A percentile compares a stretch with the other conserved stretches of the same genome.
These are phyloP conservation scores for Trichopus zeylanicus DNA, from an alignment of 116 monocot species.

Conservation along the genomic window DNA sequence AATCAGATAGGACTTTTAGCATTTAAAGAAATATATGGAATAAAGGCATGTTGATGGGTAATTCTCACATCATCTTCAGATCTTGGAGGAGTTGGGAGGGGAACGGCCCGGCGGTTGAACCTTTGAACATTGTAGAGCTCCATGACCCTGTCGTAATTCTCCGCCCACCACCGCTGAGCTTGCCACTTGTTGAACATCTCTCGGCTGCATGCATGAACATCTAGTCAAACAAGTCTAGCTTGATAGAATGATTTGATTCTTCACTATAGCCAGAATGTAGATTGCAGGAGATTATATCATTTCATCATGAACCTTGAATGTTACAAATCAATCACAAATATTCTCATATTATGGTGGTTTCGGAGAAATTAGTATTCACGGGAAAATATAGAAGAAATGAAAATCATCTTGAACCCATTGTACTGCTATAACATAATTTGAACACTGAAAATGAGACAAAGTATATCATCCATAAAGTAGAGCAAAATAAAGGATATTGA, in stretches of 20 bases:
- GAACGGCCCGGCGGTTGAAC: conserved; percentile 58
- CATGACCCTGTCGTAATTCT: conserved; percentile 95
- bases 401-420: no score
- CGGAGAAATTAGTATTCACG: no score
- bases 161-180: conserved; percentile 99
- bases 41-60: background rate
- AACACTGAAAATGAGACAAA: no score
- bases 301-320: no score
- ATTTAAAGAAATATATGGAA: background rate
- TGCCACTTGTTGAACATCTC: conserved; percentile 97
- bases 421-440: no score
- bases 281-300: no score
- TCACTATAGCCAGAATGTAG: no score
- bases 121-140: conserved; percentile 92
- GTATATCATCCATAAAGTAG: no score
- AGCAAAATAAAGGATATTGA: no score
- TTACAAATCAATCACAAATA: no score
- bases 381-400: no score
- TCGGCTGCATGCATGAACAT: conserved; percentile 31
- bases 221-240: background rate
- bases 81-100: conserved; percentile 65
- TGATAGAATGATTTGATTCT: background rate
- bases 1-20: background rate
- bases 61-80: conserved; percentile 64
- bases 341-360: no score